These are phyloP conservation scores for Leccinum variicolor DNA, from an alignment of 768 basidiomycete species.

Conservation along the genomic window DNA sequence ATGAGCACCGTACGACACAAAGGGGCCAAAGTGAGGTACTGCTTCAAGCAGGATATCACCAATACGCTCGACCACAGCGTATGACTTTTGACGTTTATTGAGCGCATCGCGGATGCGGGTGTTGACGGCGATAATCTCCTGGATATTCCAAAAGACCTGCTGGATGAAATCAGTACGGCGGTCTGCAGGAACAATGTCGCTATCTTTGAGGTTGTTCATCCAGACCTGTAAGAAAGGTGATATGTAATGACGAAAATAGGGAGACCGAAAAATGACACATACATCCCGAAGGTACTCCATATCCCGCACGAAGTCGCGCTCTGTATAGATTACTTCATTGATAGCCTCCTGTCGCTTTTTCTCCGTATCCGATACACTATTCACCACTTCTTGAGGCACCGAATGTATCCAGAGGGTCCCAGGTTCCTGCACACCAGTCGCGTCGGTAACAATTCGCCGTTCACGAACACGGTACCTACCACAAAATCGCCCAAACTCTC, in stretches of 20 bases:
- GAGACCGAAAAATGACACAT: conserved; percentile 28
- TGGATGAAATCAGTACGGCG: conserved; percentile 82
- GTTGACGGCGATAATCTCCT: conserved; percentile 91
- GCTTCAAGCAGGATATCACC: conserved; percentile 88
- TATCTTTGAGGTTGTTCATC: conserved; percentile 82
- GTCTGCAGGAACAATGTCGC: conserved; percentile 68
- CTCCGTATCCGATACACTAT: conserved; percentile 88
- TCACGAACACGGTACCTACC: conserved; percentile 36
- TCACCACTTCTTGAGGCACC: conserved; percentile 90
- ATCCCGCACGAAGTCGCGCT: conserved; percentile 96
- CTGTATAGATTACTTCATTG: conserved; percentile 93
- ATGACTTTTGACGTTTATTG: conserved; percentile 92
- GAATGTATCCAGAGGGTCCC: conserved; percentile 96
- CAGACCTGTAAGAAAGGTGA: conserved; percentile 55
- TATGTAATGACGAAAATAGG: not conserved
- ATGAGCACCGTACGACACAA: conserved; percentile 93
- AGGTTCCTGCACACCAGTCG: conserved; percentile 49
- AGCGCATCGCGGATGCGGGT: conserved; percentile 88
- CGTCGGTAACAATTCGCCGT: conserved; percentile 4
- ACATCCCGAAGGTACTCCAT: conserved; percentile 98
- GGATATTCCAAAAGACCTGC: conserved; percentile 98
- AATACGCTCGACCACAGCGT: conserved; percentile 88
- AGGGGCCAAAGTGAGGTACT: conserved; percentile 87
- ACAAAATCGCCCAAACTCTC: conserved; percentile 81
- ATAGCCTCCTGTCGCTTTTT: conserved; percentile 97